These are phyloP conservation scores for Fusarium proliferatum DNA, from an alignment of 2,329 filamentous ascomycete species.

Conservation along the genomic window DNA sequence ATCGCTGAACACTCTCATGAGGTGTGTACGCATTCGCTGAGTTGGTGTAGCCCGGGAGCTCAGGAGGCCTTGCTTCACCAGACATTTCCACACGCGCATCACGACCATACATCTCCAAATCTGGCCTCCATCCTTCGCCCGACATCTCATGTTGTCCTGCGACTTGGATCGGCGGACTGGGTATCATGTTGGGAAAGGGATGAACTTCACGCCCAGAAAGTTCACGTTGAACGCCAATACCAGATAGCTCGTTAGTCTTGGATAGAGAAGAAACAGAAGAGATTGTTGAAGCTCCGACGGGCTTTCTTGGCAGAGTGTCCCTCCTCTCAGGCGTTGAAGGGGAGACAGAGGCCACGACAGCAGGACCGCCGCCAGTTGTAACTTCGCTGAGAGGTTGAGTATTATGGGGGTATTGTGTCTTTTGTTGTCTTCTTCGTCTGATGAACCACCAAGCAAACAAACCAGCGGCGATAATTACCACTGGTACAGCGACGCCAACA, in stretches of 20 bases:
- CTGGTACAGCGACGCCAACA: conserved; percentile 33
- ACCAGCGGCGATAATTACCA: conserved; percentile 13
- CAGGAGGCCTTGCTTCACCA: conserved; percentile 26
- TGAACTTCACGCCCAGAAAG: conserved; percentile 29
- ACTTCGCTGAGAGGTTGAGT: conserved; percentile 27
- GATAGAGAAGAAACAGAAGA: conserved; percentile 38
- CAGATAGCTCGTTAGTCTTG: conserved; percentile 37
- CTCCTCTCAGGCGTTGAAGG: conserved; percentile 16
- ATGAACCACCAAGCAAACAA: conserved; percentile 30
- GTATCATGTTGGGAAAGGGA: conserved; percentile 23
- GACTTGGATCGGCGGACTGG: conserved; percentile 29
- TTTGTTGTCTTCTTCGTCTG: conserved; percentile 25
- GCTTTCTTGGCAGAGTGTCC: conserved; percentile 31
- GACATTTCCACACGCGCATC: conserved; percentile 33
- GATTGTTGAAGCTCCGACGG: conserved; percentile 25
- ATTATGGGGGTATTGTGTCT: not conserved
- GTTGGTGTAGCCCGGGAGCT: conserved; percentile 28
- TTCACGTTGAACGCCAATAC: conserved; percentile 23
- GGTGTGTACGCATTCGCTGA: conserved; percentile 23
- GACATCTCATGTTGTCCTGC: conserved; percentile 41
- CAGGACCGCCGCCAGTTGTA: not conserved
- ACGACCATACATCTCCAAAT: conserved; percentile 38
- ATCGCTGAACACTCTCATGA: conserved; percentile 26
- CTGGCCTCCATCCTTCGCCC: conserved; percentile 28
- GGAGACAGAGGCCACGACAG: not conserved